Evolutionary conservation across 352 stramenopile species (phyloP), one percentile per base, ranked within the genome.

Genomic region (Globisporangium nodosum): DNA sequence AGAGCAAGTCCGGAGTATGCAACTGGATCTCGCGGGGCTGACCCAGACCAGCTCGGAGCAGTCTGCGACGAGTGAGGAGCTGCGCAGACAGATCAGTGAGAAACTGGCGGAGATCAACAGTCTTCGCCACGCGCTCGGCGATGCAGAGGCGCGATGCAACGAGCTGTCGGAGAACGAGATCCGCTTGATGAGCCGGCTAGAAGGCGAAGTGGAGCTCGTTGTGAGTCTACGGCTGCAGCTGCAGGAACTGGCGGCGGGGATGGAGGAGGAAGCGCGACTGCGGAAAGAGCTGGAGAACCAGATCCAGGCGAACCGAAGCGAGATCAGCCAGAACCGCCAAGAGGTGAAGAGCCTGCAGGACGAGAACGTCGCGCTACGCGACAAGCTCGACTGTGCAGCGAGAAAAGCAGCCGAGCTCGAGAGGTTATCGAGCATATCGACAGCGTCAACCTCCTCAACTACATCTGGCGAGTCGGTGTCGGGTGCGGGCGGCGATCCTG

Each of bases 141-240:
- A 56, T 11, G 55, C 85, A 30, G 76, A 81, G 40, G 62, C 51
- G 33, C 73, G 84, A 49, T 91, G 68, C 55, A 67, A 77, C 35
- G 68, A 88, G 47, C 57, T 91, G 5, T 66, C 75, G 56, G 79
- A 85, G 48, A 75, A 49, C 37, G 74, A 91, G 49, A 71, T 61
- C 43, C 67, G 59, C 57, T 70, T 78, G 48, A 66, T 59, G 52
- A 65, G 45, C 46, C 61, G 37, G 37, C 53, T 92, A 0, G 74
- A 85, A 48, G 61, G 74, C 2, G 74, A 88, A 47, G 66, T 68
- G 27, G 59, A 81, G 50, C 51, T 64, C 37, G 70, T 68, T 13
- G 64, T 68, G 4, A 66, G 78, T 40, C 68, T 88, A 46, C 74
- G 76, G 40, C 69, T 69, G 8, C 61, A 82, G 45, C 71, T 91